A percentile compares a stretch with the other conserved stretches of the same genome.
phyloP scores from a whole-genome alignment of 495 filamentous ascomycete genomes.

The Neurospora terricola region DNA sequence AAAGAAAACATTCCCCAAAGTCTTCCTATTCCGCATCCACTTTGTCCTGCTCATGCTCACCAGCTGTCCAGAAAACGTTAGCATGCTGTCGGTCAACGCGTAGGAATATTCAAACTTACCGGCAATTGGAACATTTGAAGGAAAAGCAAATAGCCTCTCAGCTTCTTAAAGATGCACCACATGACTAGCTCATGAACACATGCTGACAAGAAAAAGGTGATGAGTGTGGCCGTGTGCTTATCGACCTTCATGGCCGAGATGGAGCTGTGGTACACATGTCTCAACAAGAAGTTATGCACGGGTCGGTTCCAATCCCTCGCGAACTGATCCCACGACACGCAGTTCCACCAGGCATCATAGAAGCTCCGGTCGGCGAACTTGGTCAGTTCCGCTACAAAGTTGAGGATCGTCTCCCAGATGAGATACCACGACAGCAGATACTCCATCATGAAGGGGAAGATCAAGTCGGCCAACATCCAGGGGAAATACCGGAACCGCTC shows the following conservation, averaged over 20 bases:
- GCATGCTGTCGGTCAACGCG: background rate
- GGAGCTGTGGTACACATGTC: conserved; percentile 65
- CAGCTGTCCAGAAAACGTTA: conserved; percentile 21
- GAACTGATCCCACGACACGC: conserved; percentile 54
- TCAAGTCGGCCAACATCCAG: conserved; percentile 56
- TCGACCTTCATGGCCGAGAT: conserved; percentile 61
- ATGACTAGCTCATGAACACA: conserved; percentile 67
- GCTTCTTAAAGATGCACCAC: conserved; percentile 68
- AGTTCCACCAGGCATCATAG: conserved; percentile 66
- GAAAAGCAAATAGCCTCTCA: conserved; percentile 60
- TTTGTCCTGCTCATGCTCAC: conserved; percentile 53
- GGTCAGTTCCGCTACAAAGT: conserved; percentile 63
- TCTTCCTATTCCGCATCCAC: conserved; percentile 46
- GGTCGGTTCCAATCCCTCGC: conserved; percentile 65
- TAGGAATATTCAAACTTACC: conserved; percentile 11
- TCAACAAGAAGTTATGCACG: conserved; percentile 61
- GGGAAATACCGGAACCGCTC: conserved; percentile 56
- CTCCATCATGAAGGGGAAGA: conserved; percentile 69
- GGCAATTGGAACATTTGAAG: conserved; percentile 65
- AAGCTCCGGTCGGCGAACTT: conserved; percentile 68
- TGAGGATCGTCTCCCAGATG: conserved; percentile 73
- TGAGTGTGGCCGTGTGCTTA: conserved; percentile 57
- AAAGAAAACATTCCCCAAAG: conserved; percentile 62
- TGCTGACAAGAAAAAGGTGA: conserved; percentile 62
- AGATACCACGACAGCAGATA: conserved; percentile 63